phyloP scores from a whole-genome alignment of 345 rosid genomes.

The Xanthoceras sorbifolium region DNA sequence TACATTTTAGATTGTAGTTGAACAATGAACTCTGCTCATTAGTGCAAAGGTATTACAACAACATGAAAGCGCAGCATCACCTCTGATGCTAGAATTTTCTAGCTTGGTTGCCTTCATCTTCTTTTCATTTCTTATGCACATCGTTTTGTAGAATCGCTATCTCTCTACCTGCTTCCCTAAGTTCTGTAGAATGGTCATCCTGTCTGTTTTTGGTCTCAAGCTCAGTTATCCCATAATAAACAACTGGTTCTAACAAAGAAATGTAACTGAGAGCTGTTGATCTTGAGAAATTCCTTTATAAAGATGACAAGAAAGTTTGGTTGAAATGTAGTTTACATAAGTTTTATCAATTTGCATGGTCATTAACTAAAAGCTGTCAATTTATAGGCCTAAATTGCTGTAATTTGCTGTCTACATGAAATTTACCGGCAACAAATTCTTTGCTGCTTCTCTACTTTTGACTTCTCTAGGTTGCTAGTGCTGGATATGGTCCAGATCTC shows the following conservation, averaged over 20 bases:
- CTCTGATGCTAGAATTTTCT: background rate
- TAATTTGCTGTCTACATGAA: background rate
- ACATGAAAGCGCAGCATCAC: background rate
- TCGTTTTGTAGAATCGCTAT: background rate
- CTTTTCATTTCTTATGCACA: background rate
- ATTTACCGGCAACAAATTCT: conserved; percentile 13
- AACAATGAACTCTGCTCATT: no score
- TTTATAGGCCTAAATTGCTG: background rate
- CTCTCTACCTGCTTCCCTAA: no score
- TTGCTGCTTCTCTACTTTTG: conserved; percentile 22
- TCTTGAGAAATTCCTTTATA: background rate
- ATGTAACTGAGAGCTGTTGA: background rate
- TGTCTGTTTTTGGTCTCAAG: background rate
- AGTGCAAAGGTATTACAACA: background rate
- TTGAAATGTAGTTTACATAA: background rate
- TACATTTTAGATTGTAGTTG: background rate
- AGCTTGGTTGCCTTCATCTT: background rate
- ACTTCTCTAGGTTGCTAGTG: conserved; percentile 64
- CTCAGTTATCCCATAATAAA: background rate
- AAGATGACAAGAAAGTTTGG: background rate
- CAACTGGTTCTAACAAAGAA: background rate
- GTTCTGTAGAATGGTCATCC: background rate
- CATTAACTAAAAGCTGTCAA: background rate
- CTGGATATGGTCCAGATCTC: conserved; percentile 77
- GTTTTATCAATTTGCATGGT: background rate